Base-by-base conservation (phyloP, 305 asterid species). In the Petunia hybrid region DNA sequence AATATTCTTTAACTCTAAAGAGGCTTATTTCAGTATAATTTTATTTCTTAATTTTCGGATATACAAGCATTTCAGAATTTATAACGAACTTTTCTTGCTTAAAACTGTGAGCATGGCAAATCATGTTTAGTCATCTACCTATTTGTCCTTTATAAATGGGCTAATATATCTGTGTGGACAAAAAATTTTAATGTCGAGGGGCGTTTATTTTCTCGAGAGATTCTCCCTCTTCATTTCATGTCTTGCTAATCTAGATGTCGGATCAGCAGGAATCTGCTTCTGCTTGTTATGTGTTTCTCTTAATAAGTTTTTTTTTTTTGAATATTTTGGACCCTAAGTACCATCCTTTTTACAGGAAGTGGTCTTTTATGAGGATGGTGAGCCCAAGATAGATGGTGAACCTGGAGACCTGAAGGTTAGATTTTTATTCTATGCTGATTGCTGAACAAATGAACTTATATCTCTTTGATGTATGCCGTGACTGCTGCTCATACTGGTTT, bases 301-400 rank as follows among this genome's bases (percentile, higher is more conserved):
- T n/a, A 9, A 38, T 57, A 5, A 38, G n/a, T 80, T 66, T 22
- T 22, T 22, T 22, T 22, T 22, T 22, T 56, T 80, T 45, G 48
- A 42, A 31, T 81, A 36, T 40, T 39, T 76, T 64, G 80, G 59
- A 38, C 63, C 53, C 46, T n/a, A 51, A 64, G 61, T 76, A 77
- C 42, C 65, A 51, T 31, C 59, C 81, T 62, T 83, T 84, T 77
- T 68, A 79, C 89, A 95, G 98, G 99, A 94, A 86, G 94, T 95
- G 80, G 87, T 92, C 81, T 95, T 95, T 85, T 92, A 91, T 70
- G 98, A 94, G 87, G 99, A 95, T 36, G 99, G 99, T 73, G 99
- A 94, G 87, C 98, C 99, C 74, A 88, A 85, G 83, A 83, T 92
- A 86, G 99, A 95, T 86, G 99, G 99, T 77, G 99, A 95, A 91